Evolutionary conservation across 148 eudicot species (phyloP).

Genomic region (Cornus kousa): DNA sequence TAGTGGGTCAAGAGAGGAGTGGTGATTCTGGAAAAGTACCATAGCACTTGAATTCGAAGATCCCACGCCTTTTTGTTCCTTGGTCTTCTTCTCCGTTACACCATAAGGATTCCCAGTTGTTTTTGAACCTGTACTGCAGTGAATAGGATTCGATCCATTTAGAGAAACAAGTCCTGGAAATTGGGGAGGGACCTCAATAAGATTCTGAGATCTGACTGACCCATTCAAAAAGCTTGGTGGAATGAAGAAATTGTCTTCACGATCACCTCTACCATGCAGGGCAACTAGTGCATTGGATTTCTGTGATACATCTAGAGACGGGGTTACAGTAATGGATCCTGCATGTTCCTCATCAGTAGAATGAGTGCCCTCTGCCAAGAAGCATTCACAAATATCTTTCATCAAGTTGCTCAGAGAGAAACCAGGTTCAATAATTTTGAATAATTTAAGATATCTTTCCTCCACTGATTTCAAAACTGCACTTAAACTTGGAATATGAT

Average conservation of each 20-base stretch:
- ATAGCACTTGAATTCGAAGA: slow-evolving; percentile 10
- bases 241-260: background rate
- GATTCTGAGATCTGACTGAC: slow-evolving; percentile 2
- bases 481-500: slow-evolving; percentile 29
- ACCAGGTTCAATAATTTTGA: slow-evolving; percentile 24
- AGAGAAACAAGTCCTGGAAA: slow-evolving; percentile 1
- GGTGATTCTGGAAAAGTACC: slow-evolving; percentile 11
- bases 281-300: slow-evolving; percentile 6
- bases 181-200: slow-evolving; percentile 5
- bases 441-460: slow-evolving; percentile 36
- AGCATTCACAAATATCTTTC: slow-evolving; percentile 46
- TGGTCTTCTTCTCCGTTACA: background rate
- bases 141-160: slow-evolving; percentile 7
- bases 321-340: background rate
- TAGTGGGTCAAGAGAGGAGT: background rate
- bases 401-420: slow-evolving; percentile 39
- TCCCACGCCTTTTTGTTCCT: slow-evolving; percentile 6
- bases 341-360: background rate
- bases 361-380: slow-evolving; percentile 20
- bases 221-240: slow-evolving; percentile 1
- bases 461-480: slow-evolving; percentile 46
- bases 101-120: background rate
- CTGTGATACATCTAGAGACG: slow-evolving; percentile 8
- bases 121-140: background rate
- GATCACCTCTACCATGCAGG: slow-evolving; percentile 9